Evolutionary conservation across 176 grass and related monocot species (phyloP).

Genomic region (Paspalum vaginatum): DNA sequence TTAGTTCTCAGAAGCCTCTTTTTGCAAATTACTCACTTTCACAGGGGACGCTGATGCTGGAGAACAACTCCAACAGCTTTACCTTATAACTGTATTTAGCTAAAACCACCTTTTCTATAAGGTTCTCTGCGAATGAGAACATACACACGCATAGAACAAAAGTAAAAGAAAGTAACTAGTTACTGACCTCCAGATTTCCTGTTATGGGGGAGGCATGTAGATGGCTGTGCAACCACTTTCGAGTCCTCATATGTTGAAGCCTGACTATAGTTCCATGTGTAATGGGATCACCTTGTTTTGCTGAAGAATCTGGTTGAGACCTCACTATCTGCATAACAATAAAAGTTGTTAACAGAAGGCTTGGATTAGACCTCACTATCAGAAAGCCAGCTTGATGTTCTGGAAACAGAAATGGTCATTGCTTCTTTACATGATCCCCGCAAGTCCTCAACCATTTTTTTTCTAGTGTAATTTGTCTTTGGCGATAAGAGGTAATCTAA

Average conservation of each 20-base stretch:
- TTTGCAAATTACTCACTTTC: not conserved
- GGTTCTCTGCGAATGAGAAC: not conserved
- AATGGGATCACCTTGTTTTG: slow-evolving; percentile 77
- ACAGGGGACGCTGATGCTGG: not conserved
- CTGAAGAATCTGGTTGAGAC: slow-evolving; percentile 60
- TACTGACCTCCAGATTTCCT: slow-evolving; percentile 81
- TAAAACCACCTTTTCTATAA: not conserved
- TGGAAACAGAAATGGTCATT: no score
- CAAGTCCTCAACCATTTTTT: no score
- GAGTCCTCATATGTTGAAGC: slow-evolving; percentile 78
- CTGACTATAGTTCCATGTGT: slow-evolving; percentile 64
- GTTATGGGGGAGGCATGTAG: slow-evolving; percentile 87
- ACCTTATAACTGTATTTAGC: slow-evolving; percentile 19
- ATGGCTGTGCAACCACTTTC: slow-evolving; percentile 90
- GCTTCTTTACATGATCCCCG: not conserved
- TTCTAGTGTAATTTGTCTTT: no score
- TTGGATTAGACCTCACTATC: not conserved
- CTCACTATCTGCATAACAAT: slow-evolving; percentile 71
- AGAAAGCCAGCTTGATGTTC: not conserved
- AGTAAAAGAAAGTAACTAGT: slow-evolving; percentile 18
- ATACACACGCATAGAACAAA: not conserved
- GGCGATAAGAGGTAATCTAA: no score
- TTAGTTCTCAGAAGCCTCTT: not conserved
- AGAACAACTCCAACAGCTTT: slow-evolving; percentile 26
- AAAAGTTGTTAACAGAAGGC: slow-evolving; percentile 1